Base-by-base conservation (phyloP, 257 asterid genomes). In the Nicotiana benthamiana region DNA sequence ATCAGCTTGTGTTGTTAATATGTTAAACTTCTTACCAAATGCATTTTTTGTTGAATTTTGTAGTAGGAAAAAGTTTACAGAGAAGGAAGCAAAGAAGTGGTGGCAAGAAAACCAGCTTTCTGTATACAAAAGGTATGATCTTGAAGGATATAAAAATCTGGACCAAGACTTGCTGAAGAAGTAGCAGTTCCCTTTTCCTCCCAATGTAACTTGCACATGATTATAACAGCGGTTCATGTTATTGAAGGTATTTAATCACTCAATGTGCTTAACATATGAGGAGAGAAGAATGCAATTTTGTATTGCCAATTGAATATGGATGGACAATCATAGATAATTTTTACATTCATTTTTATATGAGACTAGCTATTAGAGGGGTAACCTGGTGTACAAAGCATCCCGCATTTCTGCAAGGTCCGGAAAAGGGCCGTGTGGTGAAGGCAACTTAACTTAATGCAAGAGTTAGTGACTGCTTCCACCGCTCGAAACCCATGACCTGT, bases 101-200 rank as follows among this genome's bases (percentile, higher is more conserved):
- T 89, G 92, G 92, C 82, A 87, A 51, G 90, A 89, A 83, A 89
- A 89, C 79, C 92, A 87, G 36, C 80, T 15, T 18, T 20, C 68
- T 54, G 90, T 89, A 40, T 82, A 85, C 82, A 82, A 82, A 56
- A 75, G 72, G 66, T 85, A 83, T 74, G 84, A 81, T 30, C 81
- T 89, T 51, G 90, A 85, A 22, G 87, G 82, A 81, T 79, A 75
- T 60, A 40, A 62, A 75, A 80, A 66, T 77, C 74, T 76, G 54
- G 22, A 20, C 62, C 57, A 79, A 17, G 72, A 53, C 17, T 59
- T 48, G 15, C 60, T 48, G 61, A 74, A 72, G 78, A 24, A 74
- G 40, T 15, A 74, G 43, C 5, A 46, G 9, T 72, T 72, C 16
- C 59, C 60, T 72, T 72, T 48, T 74, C 40, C 26, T 74, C 43